A percentile compares a stretch with the other conserved stretches of the same genome.
phyloP scores from a whole-genome alignment of 768 basidiomycete species.

The Suillus lakei region DNA sequence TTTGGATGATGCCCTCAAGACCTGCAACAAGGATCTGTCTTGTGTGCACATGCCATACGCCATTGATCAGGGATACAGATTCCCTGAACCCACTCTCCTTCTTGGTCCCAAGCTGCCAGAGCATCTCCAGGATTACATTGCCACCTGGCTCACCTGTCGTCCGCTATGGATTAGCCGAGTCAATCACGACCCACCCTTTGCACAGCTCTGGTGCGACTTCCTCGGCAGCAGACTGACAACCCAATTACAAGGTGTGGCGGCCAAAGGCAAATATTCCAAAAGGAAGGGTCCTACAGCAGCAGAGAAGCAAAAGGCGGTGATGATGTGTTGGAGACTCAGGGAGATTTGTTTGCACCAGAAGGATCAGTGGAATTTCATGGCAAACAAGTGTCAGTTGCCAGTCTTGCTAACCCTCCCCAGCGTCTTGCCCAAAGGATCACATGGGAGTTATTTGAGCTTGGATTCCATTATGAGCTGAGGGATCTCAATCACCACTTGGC shows the following conservation, averaged over 20 bases:
- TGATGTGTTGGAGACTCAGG: not conserved
- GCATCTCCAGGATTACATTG: not conserved
- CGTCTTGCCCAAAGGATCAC: not conserved
- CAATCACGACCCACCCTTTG: not conserved
- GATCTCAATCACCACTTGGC: constrained; percentile 15
- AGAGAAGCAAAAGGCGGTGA: not conserved
- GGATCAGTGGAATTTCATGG: not conserved
- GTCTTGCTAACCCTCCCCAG: not conserved
- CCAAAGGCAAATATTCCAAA: not conserved
- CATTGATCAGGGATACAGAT: constrained; percentile 12
- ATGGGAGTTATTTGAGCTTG: constrained; percentile 21
- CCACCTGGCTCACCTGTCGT: constrained; percentile 1
- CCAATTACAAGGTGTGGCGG: not conserved
- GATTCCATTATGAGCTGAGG: constrained; percentile 21
- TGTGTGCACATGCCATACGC: not conserved
- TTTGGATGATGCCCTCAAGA: constrained; percentile 7
- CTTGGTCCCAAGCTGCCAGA: not conserved
- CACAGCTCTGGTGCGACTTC: not conserved
- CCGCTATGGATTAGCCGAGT: not conserved
- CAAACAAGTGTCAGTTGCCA: not conserved
- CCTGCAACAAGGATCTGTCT: not conserved
- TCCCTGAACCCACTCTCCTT: constrained; percentile 7
- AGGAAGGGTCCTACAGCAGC: not conserved
- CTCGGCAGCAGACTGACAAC: not conserved
- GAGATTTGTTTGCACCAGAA: not conserved